Base-by-base conservation (phyloP, 2,329 filamentous ascomycete species). In the Pseudogymnoascus sp. region DNA sequence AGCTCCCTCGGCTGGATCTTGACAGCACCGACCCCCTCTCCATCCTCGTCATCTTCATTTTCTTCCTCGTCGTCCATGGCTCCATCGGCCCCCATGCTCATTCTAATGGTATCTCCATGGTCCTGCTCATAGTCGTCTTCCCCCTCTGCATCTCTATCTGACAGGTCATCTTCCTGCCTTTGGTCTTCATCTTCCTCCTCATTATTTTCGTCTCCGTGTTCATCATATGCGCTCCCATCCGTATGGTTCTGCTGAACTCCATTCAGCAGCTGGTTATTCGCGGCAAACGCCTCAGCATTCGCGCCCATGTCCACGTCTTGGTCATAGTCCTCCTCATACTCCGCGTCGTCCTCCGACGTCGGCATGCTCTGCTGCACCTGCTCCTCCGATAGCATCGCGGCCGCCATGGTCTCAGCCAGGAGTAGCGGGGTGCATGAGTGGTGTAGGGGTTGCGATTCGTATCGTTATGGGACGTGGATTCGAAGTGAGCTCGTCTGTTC, bases 31-130 rank as follows among this genome's bases (percentile, higher is more conserved):
- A 73, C 71, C 21, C 70, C 70, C 64, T 72, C 72, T 21, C 64
- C 71, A 68, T 75, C 73, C 46, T 72, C 74, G 42, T 73, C 75
- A 63, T 78, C 78, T 25, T 74, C 75, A 61, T 77, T 75, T 7
- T 71, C 74, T 44, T 76, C 75, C 53, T 75, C 74, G 63, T 75
- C 75, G n/a, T 75, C 74, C 12, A 72, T 73, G 4, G 79, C 80
- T 6, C 79, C 77, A 28, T 79, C 78, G 2, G 78, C 80, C 46
- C 75, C 77, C 70, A 56, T 69, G 71, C 31, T 69, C 66, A 14
- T 76, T 66, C 14, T 62, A 36, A 21, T 66, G 61, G 68, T 63
- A 61, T 64, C 50, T 63, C 64, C 56, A 59, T 69, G 65, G 16
- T 59, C 67, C 60, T 70, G 66, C 42, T 71, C 69, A 42, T 72